Evolutionary conservation across 257 asterid species (phyloP), one percentile per base, ranked within the genome.

Genomic region (Lycium barbarum): DNA sequence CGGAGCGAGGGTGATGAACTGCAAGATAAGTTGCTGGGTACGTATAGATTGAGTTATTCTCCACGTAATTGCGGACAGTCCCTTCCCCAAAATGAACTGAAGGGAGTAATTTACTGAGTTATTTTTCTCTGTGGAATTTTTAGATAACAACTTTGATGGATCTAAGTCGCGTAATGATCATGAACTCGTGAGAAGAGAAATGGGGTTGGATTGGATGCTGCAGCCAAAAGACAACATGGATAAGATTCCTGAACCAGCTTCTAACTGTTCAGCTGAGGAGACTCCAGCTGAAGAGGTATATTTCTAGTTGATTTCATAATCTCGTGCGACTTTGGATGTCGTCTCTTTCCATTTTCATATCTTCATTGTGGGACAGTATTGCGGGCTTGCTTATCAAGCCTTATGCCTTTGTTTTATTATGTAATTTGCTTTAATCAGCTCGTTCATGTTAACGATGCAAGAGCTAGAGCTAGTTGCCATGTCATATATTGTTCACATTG

Each of bases 131-230:
- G 11, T 79, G 47, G 80, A 55, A 78, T 10, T 86, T 68, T 85
- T 84, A 89, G 94, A 72, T 82, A 88, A 90, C 35, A 84, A 57
- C 22, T 22, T 53, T 58, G 88, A 85, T 84, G 91, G 90, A 90
- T 87, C 90, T 79, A 87, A 87, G 79, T 80, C 83, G n/a, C 88
- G 70, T 62, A 87, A 85, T 83, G 76, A 78, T 63, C 86, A 82
- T 51, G 84, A 87, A 73, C 78, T 57, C 83, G 85, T 85, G 85
- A 91, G 99, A 88, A 94, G 92, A 89, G 97, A 94, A 89, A 91
- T 90, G 92, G 99, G 99, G 63, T 87, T 97, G 90, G 99, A 94
- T n/a, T 97, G 98, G 98, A 97, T 97, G 98, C 93, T 95, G 84
- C 92, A 92, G 78, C 96, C 98, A 3, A 90, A 91, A 80, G 94